Evolutionary conservation across 345 rosid species (phyloP), one percentile per base, ranked within the genome.

Genomic region (Stellera chamaejasme): DNA sequence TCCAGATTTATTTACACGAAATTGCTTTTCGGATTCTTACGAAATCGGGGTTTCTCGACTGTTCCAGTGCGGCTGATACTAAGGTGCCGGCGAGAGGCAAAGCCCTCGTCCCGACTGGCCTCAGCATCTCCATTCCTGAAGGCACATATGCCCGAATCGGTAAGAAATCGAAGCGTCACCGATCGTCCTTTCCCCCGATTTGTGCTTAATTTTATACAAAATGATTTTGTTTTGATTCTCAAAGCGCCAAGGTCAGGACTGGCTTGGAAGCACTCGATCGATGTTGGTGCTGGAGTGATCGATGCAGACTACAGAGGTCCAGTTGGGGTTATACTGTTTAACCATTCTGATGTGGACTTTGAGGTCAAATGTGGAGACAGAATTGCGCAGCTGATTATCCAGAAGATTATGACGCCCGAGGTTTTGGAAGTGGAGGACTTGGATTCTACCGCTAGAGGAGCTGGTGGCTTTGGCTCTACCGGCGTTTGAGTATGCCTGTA

Each of bases 21-120:
- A 41, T 27, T 14, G 45, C 1, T 13, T 7, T 52, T 2, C 27
- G 23, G 13, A 43, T 19, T 12, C 55, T 10, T 14, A 11, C 27
- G n/a, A n/a, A n/a, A n/a, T n/a, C n/a, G n/a, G 9, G 26, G 2
- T 0, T 58, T 42, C 45, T 43, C 13, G 8, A 25, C 39, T 64
- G 2, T 27, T 13, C 8, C 59, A 92, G 90, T 26, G 94, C 94
- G 7, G 39, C 62, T 2, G 85, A 77, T 60, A 63, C 79, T 0
- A 82, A 74, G 50, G 97, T 93, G 39, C 90, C 95, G 1, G 91
- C 88, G 10, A 72, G 96, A 68, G 99, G 97, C 3, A 92, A 81
- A 43, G 86, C 88, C 0, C 82, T 92, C 10, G 66, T 86, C 48
- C 87, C 88, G 1, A 92, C 94, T 0, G 88, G 86, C 72, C 76